These are phyloP conservation scores for Nematodospora valgi DNA, from an alignment of 805 yeast species.

Conservation along the genomic window DNA sequence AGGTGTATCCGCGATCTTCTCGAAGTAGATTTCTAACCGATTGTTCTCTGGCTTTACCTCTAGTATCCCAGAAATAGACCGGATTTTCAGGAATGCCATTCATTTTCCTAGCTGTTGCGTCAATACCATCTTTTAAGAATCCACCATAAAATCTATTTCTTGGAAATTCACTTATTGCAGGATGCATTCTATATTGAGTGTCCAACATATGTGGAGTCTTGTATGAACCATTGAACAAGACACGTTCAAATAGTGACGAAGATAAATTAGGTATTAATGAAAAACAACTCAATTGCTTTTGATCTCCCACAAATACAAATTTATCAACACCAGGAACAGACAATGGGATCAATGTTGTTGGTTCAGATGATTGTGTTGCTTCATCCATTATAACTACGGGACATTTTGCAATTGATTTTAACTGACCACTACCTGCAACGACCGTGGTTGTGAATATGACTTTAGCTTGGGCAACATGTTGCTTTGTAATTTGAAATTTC, in stretches of 20 bases:
- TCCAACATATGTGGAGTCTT: conserved; percentile 63
- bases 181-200: conserved; percentile 69
- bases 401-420: conserved; percentile 50
- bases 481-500: conserved; percentile 43
- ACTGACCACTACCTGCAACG: conserved; percentile 64
- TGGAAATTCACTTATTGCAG: conserved; percentile 58
- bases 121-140: conserved; percentile 55
- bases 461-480: conserved; percentile 58
- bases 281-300: conserved; percentile 69
- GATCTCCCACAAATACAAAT: conserved; percentile 73
- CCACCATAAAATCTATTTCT: conserved; percentile 49
- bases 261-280: conserved; percentile 65
- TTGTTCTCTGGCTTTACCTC: conserved; percentile 44
- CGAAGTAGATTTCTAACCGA: conserved; percentile 46
- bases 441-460: conserved; percentile 73
- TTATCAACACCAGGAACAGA: conserved; percentile 65
- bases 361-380: conserved; percentile 74
- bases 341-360: conserved; percentile 65
- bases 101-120: conserved; percentile 45
- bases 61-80: conserved; percentile 58
- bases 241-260: conserved; percentile 66
- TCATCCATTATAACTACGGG: conserved; percentile 79
- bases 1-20: conserved; percentile 55
- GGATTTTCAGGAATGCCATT: conserved; percentile 49
- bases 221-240: conserved; percentile 58